Evolutionary conservation across 129 eudicot genomes (phyloP), one percentile per base, ranked within the genome.

Genomic region (Kitagawia praeruptora): DNA sequence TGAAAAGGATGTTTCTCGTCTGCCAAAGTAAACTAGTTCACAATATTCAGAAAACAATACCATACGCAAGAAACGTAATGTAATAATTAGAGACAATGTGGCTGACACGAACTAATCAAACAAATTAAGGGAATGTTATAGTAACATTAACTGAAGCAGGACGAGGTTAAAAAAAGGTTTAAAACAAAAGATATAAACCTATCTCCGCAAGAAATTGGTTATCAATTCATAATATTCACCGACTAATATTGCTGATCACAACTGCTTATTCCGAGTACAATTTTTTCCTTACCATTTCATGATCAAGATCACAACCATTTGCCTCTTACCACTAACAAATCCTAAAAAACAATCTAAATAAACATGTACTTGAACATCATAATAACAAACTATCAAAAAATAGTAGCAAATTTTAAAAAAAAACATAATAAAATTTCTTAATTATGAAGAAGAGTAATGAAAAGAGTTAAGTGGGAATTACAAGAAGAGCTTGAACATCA

Each of bases 401-500:
- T 16, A 51, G 21, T 51, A 18, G 21, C 58, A 19, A 16, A 46
- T 0, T 46, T 10, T 0, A 45, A 8, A 46, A 46, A 46, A 46
- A 0, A 51, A 21, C 12, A 7, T 13, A 58, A 25, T 23, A n/a
- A 58, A 58, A 58, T 23, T 58, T 4, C 0, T 23, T 56, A 58
- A 21, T 23, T 23, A 23, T 8, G 66, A 31, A 51, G 58, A 51
- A 51, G 23, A 6, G 58, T 51, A 18, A 51, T 16, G 8, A 16
- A 51, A 51, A 16, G 39, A 42, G 51, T 27, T 48, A 51, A 74
- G 78, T 78, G 85, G 28, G 64, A 78, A 79, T 82, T 66, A 74
- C 78, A 75, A 89, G 86, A 80, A 85, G 83, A 25, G 86, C 83
- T 83, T 95, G 93, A 42, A 88, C 86, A 77, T 92, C 95, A 81